phyloP scores from a whole-genome alignment of 192 early-diverging fungal genomes.

The Phlyctochytrium bullatum region DNA sequence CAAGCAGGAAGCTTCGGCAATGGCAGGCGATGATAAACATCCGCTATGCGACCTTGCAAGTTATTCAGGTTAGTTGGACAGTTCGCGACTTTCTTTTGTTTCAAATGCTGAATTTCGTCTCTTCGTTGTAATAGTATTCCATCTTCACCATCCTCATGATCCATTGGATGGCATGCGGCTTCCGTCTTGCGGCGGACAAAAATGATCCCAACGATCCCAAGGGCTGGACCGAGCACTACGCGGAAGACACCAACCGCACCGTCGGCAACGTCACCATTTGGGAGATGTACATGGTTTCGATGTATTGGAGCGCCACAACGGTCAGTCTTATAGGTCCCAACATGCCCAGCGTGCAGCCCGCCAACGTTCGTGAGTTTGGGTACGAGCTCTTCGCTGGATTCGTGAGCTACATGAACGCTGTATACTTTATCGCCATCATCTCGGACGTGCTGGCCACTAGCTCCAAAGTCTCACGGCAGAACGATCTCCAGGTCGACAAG shows the following conservation, averaged over 20 bases:
- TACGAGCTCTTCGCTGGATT: slow-evolving; percentile 42
- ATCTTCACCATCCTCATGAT: slow-evolving; percentile 42
- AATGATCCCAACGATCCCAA: slow-evolving; percentile 29
- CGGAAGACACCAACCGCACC: not conserved
- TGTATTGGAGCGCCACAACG: slow-evolving; percentile 42
- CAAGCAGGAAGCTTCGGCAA: slow-evolving; percentile 49
- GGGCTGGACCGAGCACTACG: slow-evolving; percentile 40
- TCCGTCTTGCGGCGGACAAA: slow-evolving; percentile 34
- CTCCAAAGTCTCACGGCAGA: slow-evolving; percentile 19
- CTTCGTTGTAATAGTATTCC: too few species aligned
- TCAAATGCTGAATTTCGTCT: too few species aligned
- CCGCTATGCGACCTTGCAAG: slow-evolving; percentile 41
- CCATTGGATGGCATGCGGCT: slow-evolving; percentile 54
- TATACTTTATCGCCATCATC: slow-evolving; percentile 43
- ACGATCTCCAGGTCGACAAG: slow-evolving; percentile 49
- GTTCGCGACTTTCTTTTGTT: too few species aligned
- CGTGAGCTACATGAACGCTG: slow-evolving; percentile 34
- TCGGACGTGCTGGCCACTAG: slow-evolving; percentile 35
- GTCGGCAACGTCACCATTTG: not conserved
- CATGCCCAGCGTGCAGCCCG: slow-evolving; percentile 22
- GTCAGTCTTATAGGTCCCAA: slow-evolving; percentile 37
- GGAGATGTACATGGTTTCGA: slow-evolving; percentile 37
- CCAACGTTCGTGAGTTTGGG: slow-evolving; percentile 33
- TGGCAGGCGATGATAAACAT: slow-evolving; percentile 39
- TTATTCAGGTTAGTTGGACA: slow-evolving; percentile 48